Base-by-base conservation (phyloP, 2,329 filamentous ascomycete genomes). In the Chaetomium sp. region DNA sequence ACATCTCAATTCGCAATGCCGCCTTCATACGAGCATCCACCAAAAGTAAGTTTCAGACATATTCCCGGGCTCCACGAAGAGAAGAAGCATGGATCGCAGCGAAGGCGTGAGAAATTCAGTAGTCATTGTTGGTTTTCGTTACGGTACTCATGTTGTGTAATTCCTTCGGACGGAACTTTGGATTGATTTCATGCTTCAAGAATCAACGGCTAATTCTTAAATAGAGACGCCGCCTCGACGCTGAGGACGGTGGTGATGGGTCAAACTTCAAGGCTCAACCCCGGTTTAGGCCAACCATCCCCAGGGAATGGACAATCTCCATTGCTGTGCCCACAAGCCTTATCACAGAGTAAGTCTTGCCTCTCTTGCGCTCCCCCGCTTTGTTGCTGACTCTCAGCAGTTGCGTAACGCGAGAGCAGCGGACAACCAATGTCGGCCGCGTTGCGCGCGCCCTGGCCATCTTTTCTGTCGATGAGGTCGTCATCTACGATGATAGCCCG, bases 401-500 rank as follows among this genome's bases (percentile, higher is more conserved):
- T 74, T 87, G 88, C 45, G 81, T 86, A 64, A 90, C 88, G 10
- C 86, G 89, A 68, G 91, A 96, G 66, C 88, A 91, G 73, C 89
- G 92, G 74, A 92, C 89, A 42, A 83, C 84, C 56, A 82, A 90
- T 56, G 89, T 88, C 1, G 90, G 90, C 8, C 88, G 90, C 68
- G 88, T 96, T 60, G 92, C 92, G 6, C 90, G 92, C 60, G 91
- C 91, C 38, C 84, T 92, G 59, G 90, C 91, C 67, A 89, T 96
- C 68, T 96, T 95, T 78, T 89, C 86, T 72, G 84, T 96, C 70
- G 92, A 96, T 74, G 92, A 96, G 78, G 83, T 96, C 33, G 83
- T 96, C 58, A 80, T 96, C 62, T 96, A 90, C 75, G 87, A 94
- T 73, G 92, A 96, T 77, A 82, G 81, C 42, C 82, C 82, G 2